Evolutionary conservation across 495 filamentous ascomycete genomes (phyloP), one percentile per base, ranked within the genome.

Genomic region (Peziza echinospora): DNA sequence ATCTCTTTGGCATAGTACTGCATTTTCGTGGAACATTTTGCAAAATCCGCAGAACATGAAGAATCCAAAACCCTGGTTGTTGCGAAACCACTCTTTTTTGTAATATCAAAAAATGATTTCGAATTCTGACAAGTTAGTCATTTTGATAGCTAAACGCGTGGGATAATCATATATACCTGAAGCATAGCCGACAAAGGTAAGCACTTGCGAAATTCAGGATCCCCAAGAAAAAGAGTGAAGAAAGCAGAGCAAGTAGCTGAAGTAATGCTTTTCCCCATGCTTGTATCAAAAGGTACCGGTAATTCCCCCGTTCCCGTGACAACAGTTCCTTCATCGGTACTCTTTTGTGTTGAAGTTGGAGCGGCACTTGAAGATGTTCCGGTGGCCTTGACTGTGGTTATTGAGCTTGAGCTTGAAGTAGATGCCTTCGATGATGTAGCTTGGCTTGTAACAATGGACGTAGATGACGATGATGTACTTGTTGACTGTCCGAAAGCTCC

Each of bases 151-250:
- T 24, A 9, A 26, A 4, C 7, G 24, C 17, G 23, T 22, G 26
- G n/a, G 25, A 48, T 19, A 8, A 25, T 19, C n/a, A 7, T 5
- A n/a, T 52, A 25, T 55, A 59, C 56, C 41, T 50, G 55, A 30
- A 59, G 47, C 24, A 59, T 13, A 11, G 46, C 55, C 24, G 56
- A 59, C 13, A 59, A 43, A 21, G 56, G 56, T 26, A 59, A 26
- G 13, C 56, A 59, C 25, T 44, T 43, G 43, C 39, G 41, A 41
- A 58, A 59, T 17, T 41, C 23, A 6, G 39, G 23, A 42, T 58
- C 51, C 13, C 19, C 41, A 17, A 53, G 48, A 44, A 58, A 52
- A 8, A 25, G 49, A 10, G 34, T 42, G 26, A 59, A 49, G 42
- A 59, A 59, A 4, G 25, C 6, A 19, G 55, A 44, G 22, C 56